Evolutionary conservation across 148 eudicot genomes (phyloP), one percentile per base, ranked within the genome.

Genomic region (Vaccinium corymbosum): DNA sequence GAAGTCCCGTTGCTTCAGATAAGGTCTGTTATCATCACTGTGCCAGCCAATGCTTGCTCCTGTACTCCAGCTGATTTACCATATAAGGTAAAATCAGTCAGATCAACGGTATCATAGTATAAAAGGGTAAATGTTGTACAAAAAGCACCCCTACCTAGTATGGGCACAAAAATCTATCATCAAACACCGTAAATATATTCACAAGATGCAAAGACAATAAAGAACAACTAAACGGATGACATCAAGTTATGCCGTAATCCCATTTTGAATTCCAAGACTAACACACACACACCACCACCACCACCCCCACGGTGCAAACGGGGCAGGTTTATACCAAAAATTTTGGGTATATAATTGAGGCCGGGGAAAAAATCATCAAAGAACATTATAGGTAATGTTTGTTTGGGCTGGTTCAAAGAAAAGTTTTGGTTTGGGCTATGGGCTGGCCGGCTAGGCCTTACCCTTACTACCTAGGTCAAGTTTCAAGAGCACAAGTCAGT

Each of bases 21-120:
- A 94, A 71, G 97, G 87, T 82, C 99, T 92, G 90, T 97, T 95
- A 82, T 94, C 94, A 87, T 97, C 98, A 82, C 98, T 97, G 84
- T 97, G 99, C 99, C 99, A 97, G 83, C 99, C 99, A 84, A 97
- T 97, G 86, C 97, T 94, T 57, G 99, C 95, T 90, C 99, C 99
- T 88, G 82, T 92, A 78, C 88, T 90, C 99, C 99, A 97, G 90
- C 99, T 96, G 86, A 68, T 80, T 79, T 68, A 68, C 51, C 2
- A 76, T 17, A 82, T 1, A 53, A 64, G 8, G 17, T 7, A 70
- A 77, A 52, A 78, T 64, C 16, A 84, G 77, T 12, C 19, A 62
- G 11, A 68, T 16, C 7, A 20, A 59, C 0, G 32, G 7, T 38
- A 48, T 3, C 20, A 61, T 46, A 49, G 25, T 49, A 68, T 19